Conservation (phyloP, 345 rosid genomes). For the Salix exigua region DNA sequence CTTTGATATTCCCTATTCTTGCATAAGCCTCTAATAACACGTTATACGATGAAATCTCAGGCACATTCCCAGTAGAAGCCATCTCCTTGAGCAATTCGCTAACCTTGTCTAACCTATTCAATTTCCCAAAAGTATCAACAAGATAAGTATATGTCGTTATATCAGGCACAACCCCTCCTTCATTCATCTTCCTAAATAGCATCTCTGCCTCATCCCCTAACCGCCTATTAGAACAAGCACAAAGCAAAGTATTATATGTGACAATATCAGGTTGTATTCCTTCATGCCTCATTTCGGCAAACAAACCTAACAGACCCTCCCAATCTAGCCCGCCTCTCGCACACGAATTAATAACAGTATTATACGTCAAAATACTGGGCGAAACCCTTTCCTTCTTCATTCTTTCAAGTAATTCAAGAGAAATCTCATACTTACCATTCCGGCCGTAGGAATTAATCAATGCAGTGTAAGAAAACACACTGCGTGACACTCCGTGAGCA, state of each 20-base stretch:
- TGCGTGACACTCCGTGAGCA: constrained; percentile 61
- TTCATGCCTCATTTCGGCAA: constrained; percentile 95
- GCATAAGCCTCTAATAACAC: constrained; percentile 81
- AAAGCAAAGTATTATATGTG: constrained; percentile 86
- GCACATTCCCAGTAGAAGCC: constrained; percentile 75
- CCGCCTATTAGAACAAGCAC: constrained; percentile 84
- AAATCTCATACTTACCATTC: constrained; percentile 62
- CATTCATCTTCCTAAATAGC: constrained; percentile 94
- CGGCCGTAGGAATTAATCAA: constrained; percentile 87
- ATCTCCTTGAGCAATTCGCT: constrained; percentile 65
- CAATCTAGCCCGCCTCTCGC: constrained; percentile 90
- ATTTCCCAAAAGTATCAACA: constrained; percentile 72
- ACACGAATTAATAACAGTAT: constrained; percentile 83
- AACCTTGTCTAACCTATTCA: constrained; percentile 65
- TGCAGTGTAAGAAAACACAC: constrained; percentile 87
- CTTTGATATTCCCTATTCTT: constrained; percentile 58
- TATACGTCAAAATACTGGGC: constrained; percentile 82
- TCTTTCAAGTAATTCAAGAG: constrained; percentile 70
- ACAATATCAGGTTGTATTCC: constrained; percentile 81
- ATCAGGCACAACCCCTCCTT: constrained; percentile 87
- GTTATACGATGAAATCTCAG: constrained; percentile 76
- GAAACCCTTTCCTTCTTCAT: constrained; percentile 78
- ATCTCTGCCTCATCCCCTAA: constrained; percentile 87
- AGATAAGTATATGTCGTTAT: constrained; percentile 63
- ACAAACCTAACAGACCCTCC: constrained; percentile 86